A percentile compares a stretch with the other conserved stretches of the same genome.
Evolutionary conservation across 208 protist genomes (phyloP).

Genomic region (Leishmania turanica): DNA sequence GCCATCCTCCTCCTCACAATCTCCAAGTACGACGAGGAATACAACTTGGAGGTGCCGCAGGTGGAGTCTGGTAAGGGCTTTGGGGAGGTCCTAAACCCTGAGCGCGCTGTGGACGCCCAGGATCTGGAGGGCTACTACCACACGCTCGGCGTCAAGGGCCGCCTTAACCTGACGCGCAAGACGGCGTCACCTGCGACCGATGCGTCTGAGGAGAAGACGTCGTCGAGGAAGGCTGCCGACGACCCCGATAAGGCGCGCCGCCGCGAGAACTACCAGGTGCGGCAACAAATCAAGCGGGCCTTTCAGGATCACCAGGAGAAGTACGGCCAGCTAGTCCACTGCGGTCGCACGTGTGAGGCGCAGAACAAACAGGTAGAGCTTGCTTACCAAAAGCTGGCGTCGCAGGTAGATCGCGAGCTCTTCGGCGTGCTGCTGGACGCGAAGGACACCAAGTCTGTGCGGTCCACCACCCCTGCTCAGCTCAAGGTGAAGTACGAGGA

Average conservation of each 20-base stretch:
- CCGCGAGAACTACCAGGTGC: conserved; percentile 77
- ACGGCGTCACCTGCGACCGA: conserved; percentile 7
- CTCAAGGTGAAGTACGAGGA: conserved; percentile 80
- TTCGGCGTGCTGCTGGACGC: conserved; percentile 83
- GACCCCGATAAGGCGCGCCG: conserved; percentile 68
- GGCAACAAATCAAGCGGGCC: conserved; percentile 70
- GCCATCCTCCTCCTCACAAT: conserved; percentile 53
- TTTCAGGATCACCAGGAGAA: conserved; percentile 68
- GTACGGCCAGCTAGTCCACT: conserved; percentile 80
- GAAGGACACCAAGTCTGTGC: conserved; percentile 71
- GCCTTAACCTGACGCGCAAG: conserved; percentile 32
- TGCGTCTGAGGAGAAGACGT: neutral
- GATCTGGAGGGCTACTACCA: conserved; percentile 80
- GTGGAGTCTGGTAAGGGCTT: conserved; percentile 78
- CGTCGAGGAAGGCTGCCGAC: neutral
- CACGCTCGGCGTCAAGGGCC: conserved; percentile 64
- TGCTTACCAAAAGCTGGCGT: conserved; percentile 76
- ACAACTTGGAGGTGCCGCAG: conserved; percentile 84
- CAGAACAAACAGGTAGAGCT: conserved; percentile 81
- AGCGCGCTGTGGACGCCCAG: conserved; percentile 14
- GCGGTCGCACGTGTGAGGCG: conserved; percentile 69
- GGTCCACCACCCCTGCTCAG: conserved; percentile 43
- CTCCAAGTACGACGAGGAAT: conserved; percentile 87
- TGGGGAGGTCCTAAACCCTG: conserved; percentile 48
- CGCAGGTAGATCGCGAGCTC: conserved; percentile 87